Percentiles rank a stretch among this genome's conserved stretches.
These are phyloP conservation scores for Aspergillus floridensis DNA, from an alignment of 2,329 filamentous ascomycete species.

Conservation along the genomic window DNA sequence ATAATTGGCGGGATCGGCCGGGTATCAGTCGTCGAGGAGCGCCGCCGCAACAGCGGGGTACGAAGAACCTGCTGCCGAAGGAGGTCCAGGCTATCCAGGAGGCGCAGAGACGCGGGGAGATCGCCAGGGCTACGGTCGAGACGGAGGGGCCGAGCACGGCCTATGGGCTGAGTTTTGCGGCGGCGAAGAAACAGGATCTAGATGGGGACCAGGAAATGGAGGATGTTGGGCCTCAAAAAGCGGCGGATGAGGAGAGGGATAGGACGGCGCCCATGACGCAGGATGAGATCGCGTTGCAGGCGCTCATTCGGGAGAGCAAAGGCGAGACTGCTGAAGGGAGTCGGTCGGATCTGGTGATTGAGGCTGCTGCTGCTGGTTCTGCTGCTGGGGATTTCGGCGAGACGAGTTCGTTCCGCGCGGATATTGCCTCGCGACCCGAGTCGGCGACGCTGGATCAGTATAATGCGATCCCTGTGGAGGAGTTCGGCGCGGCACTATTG, in stretches of 20 bases:
- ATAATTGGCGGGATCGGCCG: constrained; percentile 63
- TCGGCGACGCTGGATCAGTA: constrained; percentile 79
- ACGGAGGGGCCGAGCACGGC: constrained; percentile 52
- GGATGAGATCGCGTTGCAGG: constrained; percentile 65
- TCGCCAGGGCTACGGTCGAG: constrained; percentile 40
- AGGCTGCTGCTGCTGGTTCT: constrained; percentile 29
- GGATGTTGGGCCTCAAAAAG: constrained; percentile 13
- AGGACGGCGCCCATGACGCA: constrained; percentile 47
- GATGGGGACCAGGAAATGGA: constrained; percentile 28
- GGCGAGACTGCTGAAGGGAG: constrained; percentile 34
- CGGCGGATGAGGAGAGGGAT: constrained; percentile 12
- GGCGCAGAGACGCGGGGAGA: constrained; percentile 35
- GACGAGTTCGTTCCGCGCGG: constrained; percentile 64
- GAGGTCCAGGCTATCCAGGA: constrained; percentile 53
- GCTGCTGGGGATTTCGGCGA: constrained; percentile 34
- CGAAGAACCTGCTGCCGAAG: constrained; percentile 59
- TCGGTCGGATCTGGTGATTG: constrained; percentile 55
- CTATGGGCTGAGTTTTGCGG: constrained; percentile 55
- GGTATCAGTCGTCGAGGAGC: constrained; percentile 10
- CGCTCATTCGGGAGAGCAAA: constrained; percentile 59
- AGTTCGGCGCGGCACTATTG: constrained; percentile 87
- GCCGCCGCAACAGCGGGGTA: constrained; percentile 53
- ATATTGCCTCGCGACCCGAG: constrained; percentile 70
- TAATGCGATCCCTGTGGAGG: constrained; percentile 83
- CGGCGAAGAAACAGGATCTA: too few relatives aligned